Evolutionary conservation across 306 rosid genomes (phyloP), one percentile per base, ranked within the genome.

Genomic region (Prunus salicina): DNA sequence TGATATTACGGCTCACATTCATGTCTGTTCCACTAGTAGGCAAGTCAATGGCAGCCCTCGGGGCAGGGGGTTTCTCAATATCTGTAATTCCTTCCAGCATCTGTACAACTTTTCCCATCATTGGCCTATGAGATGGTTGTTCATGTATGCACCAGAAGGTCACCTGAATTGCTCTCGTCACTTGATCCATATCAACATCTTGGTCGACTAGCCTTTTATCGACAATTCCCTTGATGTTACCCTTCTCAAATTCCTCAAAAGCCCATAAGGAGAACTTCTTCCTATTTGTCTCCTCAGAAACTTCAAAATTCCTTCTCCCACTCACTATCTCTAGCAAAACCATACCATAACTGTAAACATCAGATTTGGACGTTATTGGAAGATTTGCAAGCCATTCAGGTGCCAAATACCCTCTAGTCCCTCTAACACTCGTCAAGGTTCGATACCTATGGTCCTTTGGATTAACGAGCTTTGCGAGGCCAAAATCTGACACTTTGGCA

Each of bases 101-200:
- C 70, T 87, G 98, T 66, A 93, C 84, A 50, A 90, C 91, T 72
- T 82, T 87, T 74, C 92, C 90, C 96, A 93, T 93, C 27, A 49
- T 79, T 24, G 98, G 98, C 78, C 98, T 86, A 52, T 81, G 88
- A 43, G 89, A 89, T 4, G 98, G 96, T 53, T 83, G 97, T 75
- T 91, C 96, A 64, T 91, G 98, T 53, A 91, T 91, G 92, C 98
- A 93, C 98, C 96, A 91, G 77, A 93, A 93, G 79, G 92, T 68
- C 32, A 89, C 92, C 45, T 84, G 81, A 81, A 93, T 74, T 3
- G 86, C 89, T 71, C 97, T 80, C 55, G 4, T 74, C 25, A 84
- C 88, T 85, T 91, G 91, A 62, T 84, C 92, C 88, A 89, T 77
- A 52, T 93, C 86, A 27, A 93, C 67, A 41, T 82, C 97, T 69